Evolutionary conservation across 305 asterid genomes (phyloP).

Genomic region (Stenogyne calaminthoides): DNA sequence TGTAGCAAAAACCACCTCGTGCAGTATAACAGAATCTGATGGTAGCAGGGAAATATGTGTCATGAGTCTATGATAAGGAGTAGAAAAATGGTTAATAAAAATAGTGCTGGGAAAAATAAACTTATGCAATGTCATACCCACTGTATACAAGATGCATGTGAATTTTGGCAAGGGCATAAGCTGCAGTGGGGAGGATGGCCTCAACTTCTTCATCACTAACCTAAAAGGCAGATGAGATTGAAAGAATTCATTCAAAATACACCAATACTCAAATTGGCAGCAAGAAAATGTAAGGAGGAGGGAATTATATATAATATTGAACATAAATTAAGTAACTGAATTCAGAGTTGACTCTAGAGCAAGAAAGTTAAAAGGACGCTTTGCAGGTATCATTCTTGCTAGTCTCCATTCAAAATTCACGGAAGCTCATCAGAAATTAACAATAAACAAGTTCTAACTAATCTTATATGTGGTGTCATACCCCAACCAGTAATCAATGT

Average conservation of each 20-base stretch:
- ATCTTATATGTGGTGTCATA: background rate
- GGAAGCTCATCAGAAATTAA: slow-evolving; percentile 17
- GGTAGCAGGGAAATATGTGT: slow-evolving; percentile 10
- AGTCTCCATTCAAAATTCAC: slow-evolving; percentile 4
- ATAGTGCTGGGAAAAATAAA: slow-evolving; percentile 9
- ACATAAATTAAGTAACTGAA: slow-evolving; percentile 5
- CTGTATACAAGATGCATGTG: slow-evolving; percentile 95
- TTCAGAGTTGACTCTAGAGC: background rate
- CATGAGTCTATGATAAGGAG: slow-evolving; percentile 19
- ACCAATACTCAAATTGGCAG: slow-evolving; percentile 13
- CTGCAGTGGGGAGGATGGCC: slow-evolving; percentile 87
- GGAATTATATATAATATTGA: slow-evolving; percentile 8
- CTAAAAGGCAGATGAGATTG: slow-evolving; percentile 49
- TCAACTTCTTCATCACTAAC: slow-evolving; percentile 96
- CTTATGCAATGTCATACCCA: slow-evolving; percentile 61
- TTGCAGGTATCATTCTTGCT: background rate
- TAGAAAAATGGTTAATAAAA: background rate
- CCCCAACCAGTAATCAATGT: background rate
- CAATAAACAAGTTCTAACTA: slow-evolving; percentile 3
- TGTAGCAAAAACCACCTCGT: slow-evolving; percentile 93
- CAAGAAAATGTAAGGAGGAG: background rate
- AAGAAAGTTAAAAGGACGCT: slow-evolving; percentile 5
- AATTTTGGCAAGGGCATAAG: slow-evolving; percentile 95
- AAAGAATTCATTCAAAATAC: slow-evolving; percentile 16
- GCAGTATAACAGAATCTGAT: slow-evolving; percentile 95